A percentile compares a stretch with the other conserved stretches of the same genome.
Evolutionary conservation across 345 rosid species (phyloP).

Genomic region (Populus davidiana): DNA sequence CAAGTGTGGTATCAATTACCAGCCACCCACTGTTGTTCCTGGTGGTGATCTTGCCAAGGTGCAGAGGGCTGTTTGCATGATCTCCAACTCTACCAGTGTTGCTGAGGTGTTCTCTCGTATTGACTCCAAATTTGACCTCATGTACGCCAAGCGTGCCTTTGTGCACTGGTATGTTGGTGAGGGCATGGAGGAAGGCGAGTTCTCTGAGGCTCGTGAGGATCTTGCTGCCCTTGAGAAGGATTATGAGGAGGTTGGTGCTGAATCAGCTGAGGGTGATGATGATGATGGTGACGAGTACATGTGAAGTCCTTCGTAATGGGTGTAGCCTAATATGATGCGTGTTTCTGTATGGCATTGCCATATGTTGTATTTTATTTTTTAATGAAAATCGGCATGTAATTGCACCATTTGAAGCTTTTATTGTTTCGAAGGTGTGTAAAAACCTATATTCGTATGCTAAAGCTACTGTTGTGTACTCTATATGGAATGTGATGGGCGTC

Average conservation of each 20-base stretch:
- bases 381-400: too few relatives aligned
- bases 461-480: too few relatives aligned
- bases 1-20: conserved; percentile 35
- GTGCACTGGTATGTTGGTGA: conserved; percentile 34
- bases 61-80: conserved; percentile 32
- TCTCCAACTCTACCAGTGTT: conserved; percentile 31
- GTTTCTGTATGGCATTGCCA: too few relatives aligned
- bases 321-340: neutral
- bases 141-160: conserved; percentile 30
- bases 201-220: conserved; percentile 34
- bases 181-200: conserved; percentile 34
- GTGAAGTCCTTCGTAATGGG: too few relatives aligned
- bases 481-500: neutral
- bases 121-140: conserved; percentile 28
- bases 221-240: conserved; percentile 34
- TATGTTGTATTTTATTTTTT: neutral
- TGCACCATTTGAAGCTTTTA: neutral
- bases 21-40: conserved; percentile 32
- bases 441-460: too few relatives aligned
- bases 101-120: conserved; percentile 31
- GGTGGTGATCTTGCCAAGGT: conserved; percentile 31
- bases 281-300: conserved; percentile 16
- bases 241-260: conserved; percentile 27
- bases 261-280: conserved; percentile 24
- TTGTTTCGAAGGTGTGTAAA: neutral